These are phyloP conservation scores for Scheffersomyces stambukii DNA, from an alignment of 1,139 yeast genomes.

Conservation along the genomic window DNA sequence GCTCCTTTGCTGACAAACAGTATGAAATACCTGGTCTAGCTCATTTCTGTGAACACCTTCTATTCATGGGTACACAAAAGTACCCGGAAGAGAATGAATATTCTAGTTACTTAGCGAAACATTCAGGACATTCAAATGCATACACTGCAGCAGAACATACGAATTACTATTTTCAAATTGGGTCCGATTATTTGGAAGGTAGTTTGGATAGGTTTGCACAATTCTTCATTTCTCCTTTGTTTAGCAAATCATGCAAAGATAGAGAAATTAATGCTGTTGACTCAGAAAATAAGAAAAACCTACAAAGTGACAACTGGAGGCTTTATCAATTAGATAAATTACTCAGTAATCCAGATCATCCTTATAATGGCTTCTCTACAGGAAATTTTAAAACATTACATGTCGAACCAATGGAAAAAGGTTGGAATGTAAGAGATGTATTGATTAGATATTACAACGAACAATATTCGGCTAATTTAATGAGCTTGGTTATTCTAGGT, in stretches of 20 bases:
- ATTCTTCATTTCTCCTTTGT: slow-evolving; percentile 83
- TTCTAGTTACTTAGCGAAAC: slow-evolving; percentile 69
- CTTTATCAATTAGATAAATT: slow-evolving; percentile 78
- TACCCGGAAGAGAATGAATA: slow-evolving; percentile 92
- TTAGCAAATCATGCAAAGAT: slow-evolving; percentile 77
- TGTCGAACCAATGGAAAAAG: slow-evolving; percentile 45
- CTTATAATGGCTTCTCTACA: slow-evolving; percentile 71
- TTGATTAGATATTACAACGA: slow-evolving; percentile 57
- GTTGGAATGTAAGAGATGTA: slow-evolving; percentile 61
- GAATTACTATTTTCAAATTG: slow-evolving; percentile 84
- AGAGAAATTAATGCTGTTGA: slow-evolving; percentile 94
- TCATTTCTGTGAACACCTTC: slow-evolving; percentile 92
- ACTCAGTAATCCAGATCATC: slow-evolving; percentile 67
- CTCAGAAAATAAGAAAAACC: slow-evolving; percentile 89
- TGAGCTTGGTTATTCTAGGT: slow-evolving; percentile 85
- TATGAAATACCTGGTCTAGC: slow-evolving; percentile 78
- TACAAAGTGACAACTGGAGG: slow-evolving; percentile 89
- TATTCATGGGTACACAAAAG: slow-evolving; percentile 95
- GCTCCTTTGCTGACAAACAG: slow-evolving; percentile 78
- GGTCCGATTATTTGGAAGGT: slow-evolving; percentile 71
- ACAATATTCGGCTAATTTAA: slow-evolving; percentile 71
- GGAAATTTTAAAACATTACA: slow-evolving; percentile 65
- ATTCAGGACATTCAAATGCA: slow-evolving; percentile 67
- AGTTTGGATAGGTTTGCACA: slow-evolving; percentile 92
- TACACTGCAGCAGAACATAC: slow-evolving; percentile 88